Evolutionary conservation across 352 stramenopile species (phyloP).

Genomic region (Phytophthora sojae): DNA sequence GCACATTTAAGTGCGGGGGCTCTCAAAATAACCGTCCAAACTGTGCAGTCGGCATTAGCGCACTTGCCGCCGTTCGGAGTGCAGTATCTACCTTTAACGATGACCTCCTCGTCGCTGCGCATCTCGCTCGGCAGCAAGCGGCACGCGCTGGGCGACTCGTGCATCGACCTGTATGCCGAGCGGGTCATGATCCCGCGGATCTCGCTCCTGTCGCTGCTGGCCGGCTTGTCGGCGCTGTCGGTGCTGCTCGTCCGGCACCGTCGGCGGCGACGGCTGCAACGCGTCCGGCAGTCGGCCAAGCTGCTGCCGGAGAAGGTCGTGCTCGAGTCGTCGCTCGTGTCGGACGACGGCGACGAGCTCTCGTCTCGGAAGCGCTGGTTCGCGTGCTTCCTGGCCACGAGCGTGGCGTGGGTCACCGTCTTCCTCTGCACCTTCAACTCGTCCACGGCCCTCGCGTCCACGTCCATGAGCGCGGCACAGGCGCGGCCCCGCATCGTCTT

Average conservation of each 20-base stretch:
- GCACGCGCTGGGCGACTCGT: conserved; percentile 28
- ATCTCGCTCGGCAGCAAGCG: conserved; percentile 25
- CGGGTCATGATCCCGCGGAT: conserved; percentile 53
- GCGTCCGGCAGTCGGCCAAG: conserved; percentile 23
- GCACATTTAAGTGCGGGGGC: too few species aligned
- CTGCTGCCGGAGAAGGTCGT: conserved; percentile 30
- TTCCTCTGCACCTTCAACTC: conserved; percentile 51
- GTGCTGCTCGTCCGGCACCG: conserved; percentile 19
- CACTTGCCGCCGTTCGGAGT: too few species aligned
- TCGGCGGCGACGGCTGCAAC: conserved; percentile 3
- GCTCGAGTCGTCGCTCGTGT: conserved; percentile 2
- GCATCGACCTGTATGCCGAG: conserved; percentile 55
- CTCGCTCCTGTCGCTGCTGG: conserved; percentile 39
- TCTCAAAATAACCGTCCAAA: too few species aligned
- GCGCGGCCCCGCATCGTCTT: conserved; percentile 55
- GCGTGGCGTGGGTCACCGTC: conserved; percentile 45
- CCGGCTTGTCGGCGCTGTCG: conserved; percentile 20
- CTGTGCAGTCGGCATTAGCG: too few species aligned
- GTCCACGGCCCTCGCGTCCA: conserved; percentile 27
- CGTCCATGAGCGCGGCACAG: conserved; percentile 26
- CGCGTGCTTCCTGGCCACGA: conserved; percentile 33
- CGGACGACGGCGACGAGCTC: conserved; percentile 3
- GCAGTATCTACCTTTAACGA: background rate
- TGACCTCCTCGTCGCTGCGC: conserved; percentile 19
- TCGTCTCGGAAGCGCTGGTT: conserved; percentile 34